Evolutionary conservation across 1,284 basidiomycete species (phyloP), one percentile per base, ranked within the genome.

Genomic region (Cryptococcus sp.): DNA sequence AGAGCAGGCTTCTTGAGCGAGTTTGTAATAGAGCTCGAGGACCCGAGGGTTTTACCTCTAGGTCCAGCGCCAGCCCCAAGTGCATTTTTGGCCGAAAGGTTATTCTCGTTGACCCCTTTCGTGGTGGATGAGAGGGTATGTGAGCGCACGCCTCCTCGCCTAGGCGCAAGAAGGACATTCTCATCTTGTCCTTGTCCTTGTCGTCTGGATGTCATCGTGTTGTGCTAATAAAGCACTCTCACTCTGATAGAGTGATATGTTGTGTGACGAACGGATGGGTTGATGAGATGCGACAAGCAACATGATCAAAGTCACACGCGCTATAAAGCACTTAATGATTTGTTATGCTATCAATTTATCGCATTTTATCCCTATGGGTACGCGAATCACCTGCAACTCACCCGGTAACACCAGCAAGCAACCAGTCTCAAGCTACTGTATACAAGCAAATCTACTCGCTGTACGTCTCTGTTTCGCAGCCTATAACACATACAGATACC

Each of bases 171-270:
- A 25, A 57, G 39, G 38, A 46, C 22, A 19, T 63, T 66, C 49
- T 63, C 60, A 42, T 66, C 45, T 23, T 55, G 59, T 52, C 58
- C n/a, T n/a, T n/a, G n/a, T n/a, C n/a, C n/a, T n/a, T n/a, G n/a
- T n/a, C n/a, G 59, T 35, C 60, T 45, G n/a, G 60, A 23, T 41
- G 60, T 42, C 64, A 63, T 65, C 2, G 30, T 48, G 43, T 40
- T 13, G 25, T 16, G 30, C 38, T 2, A 23, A 11, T 35, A n/a
- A n/a, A n/a, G n/a, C n/a, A n/a, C 19, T 15, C n/a, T 30, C n/a
- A 41, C 3, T 7, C 5, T 30, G 10, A 5, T 4, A 30, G 27
- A 10, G 5, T 30, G 27, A 4, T 30, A 10, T 30, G 27, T 30
- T 30, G n/a, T n/a, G n/a, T n/a, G n/a, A n/a, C 27, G 27, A 30